Evolutionary conservation across 768 basidiomycete genomes (phyloP), one percentile per base, ranked within the genome.

Genomic region (Chalciporus chontae): DNA sequence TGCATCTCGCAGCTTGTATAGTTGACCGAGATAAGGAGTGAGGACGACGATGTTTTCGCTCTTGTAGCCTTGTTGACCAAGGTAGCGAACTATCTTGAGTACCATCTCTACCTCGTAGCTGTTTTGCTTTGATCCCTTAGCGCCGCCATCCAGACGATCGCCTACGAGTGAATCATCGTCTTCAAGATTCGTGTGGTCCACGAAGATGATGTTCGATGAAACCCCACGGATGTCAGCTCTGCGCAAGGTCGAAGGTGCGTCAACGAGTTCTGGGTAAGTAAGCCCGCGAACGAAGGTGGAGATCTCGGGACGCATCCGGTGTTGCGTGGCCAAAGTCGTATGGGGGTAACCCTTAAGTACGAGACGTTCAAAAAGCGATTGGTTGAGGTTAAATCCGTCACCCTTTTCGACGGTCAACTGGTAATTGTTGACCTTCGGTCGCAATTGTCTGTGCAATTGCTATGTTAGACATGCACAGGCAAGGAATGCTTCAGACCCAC

Each of bases 221-320:
- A 86, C 56, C 2, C 85, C 85, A 0, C 70, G 73, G 17, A 85
- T 64, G 50, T 79, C 57, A 0, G 77, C 73, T 3, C 84, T 75
- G 36, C 67, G 68, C 14, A 58, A 14, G 0, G 85, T 86, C 4
- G 50, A 61, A 1, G 71, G 61, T 0, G 80, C 82, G 51, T 87
- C 86, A 0, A 68, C 48, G 8, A 87, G 77, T 21, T 84, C 80
- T 0, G 81, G 83, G 53, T 87, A 86, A 0, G 85, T 87, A n/a
- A 87, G 73, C 6, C 70, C 58, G 9, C 86, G 77, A 31, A 87
- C 74, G 13, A 86, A 71, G 0, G 72, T 56, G 7, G 86, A 83
- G 7, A 87, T 86, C 50, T 87, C 82, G 0, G 85, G 85, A 0
- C 85, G 73, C 85, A 87, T 87, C 23, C 85, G 78, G 57, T 87